Base-by-base conservation (phyloP, 2,329 filamentous ascomycete species). In the Chaetothyriales sp. region DNA sequence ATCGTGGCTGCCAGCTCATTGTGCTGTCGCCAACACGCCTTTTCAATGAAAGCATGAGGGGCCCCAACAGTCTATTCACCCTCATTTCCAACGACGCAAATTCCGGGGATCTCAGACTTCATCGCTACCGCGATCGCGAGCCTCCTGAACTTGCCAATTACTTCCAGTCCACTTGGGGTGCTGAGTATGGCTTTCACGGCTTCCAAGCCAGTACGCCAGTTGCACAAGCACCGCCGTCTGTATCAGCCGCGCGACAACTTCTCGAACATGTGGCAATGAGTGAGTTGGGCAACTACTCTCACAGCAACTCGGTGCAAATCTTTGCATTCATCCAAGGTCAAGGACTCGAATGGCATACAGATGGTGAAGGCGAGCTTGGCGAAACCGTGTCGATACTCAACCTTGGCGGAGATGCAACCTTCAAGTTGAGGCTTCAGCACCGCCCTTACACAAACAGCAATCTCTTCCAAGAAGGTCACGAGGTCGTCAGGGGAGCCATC, bases 351-450 rank as follows among this genome's bases (percentile, higher is more conserved):
- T 47, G 46, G 46, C 46, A 47, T 18, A 33, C 46, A 3, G 78
- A 81, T 50, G 78, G 78, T 19, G 77, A 81, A 62, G 61, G 56
- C 1, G 73, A 72, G 0, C 70, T 81, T 0, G 77, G 78, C 0
- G 73, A 76, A 0, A 76, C 72, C 0, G 77, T 81, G 44, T 73
- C 74, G 0, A 78, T 77, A 0, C 64, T 77, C 46, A 77, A 73
- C 0, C 66, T 81, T 0, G 78, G 78, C 2, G 68, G 67, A 0
- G 68, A 69, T 6, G 73, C 77, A 0, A 70, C 15, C 8, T 40
- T 40, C 13, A 40, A 40, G 33, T 40, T 40, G 33, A 40, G 33
- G 15, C 33, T 15, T 40, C 33, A 64, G 0, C 81, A 81, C 77
- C 62, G 60, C 2, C 60, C 80, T 40, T 73, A 77, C 2, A 72